Base-by-base conservation (phyloP, 1,284 basidiomycete species). In the Ustilago nuda region DNA sequence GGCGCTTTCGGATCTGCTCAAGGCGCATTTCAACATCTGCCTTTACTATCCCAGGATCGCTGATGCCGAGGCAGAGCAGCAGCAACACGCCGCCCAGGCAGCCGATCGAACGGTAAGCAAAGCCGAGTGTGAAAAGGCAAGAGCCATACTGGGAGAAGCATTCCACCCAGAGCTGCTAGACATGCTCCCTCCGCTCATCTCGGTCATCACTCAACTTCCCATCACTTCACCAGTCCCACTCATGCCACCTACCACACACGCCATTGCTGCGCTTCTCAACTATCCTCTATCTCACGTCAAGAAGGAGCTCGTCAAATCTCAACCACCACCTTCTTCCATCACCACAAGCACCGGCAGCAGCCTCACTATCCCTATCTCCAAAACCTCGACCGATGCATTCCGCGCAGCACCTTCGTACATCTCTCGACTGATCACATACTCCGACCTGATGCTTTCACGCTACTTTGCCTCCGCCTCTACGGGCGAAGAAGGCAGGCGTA, bases 191-290 rank as follows among this genome's bases (percentile, higher is more conserved):
- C 81, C 82, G 4, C 68, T 78, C 9, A 12, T 82, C 9, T 61
- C 61, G 19, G 51, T 81, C 43, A 35, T 83, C 65, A 68, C 57
- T 19, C n/a, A 37, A 2, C 57, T 75, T 2, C 70, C 79, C 6
- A 35, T 67, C 4, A 45, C 66, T 12, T 62, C 63, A 6, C 57
- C 72, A 0, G 66, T 69, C 4, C 76, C 79, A 0, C 66, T 83
- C 19, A 69, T 64, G 53, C 72, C 81, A 15, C 82, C 82, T 2
- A 55, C 78, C 35, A 80, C 79, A 12, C 74, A 82, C 52, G 79
- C 80, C n/a, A 78, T 83, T 27, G 79, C 76, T 19, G 79, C 74
- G 15, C 58, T 83, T 30, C 72, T 83, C 60, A 83, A 83, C 61
- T 82, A 70, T 46, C 82, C 82, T 2, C 48, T 72, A 8, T 11